A percentile compares a stretch with the other conserved stretches of the same genome.
These are phyloP conservation scores for Sistotremastrum niveocremeum DNA, from an alignment of 768 basidiomycete species.

Conservation along the genomic window DNA sequence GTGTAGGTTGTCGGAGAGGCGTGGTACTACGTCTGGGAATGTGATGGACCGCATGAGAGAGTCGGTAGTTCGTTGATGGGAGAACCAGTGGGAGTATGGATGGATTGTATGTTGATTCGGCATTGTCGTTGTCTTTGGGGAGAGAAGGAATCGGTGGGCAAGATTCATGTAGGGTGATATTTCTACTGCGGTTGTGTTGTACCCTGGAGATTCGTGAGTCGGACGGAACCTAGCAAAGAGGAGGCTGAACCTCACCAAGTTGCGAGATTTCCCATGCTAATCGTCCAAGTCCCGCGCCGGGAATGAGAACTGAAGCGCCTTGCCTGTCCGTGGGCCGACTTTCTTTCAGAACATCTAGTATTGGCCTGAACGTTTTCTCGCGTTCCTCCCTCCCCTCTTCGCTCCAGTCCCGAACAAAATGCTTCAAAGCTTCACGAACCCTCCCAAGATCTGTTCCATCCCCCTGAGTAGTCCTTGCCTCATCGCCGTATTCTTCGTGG, in stretches of 20 bases:
- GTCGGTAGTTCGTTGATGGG: constrained; percentile 42
- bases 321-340: constrained; percentile 16
- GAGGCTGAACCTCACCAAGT: constrained; percentile 27
- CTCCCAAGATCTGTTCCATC: constrained; percentile 29
- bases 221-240: not conserved
- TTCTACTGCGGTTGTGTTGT: constrained; percentile 46
- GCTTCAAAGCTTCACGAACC: constrained; percentile 48
- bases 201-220: constrained; percentile 17
- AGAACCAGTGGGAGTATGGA: constrained; percentile 59
- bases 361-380: constrained; percentile 39
- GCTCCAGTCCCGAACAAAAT: constrained; percentile 63
- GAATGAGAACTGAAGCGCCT: constrained; percentile 37
- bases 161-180: constrained; percentile 55
- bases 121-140: constrained; percentile 26
- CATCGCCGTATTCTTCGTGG: constrained; percentile 12
- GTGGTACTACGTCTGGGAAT: constrained; percentile 52
- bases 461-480: not conserved
- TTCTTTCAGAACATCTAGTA: constrained; percentile 31
- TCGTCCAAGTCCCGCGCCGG: constrained; percentile 50
- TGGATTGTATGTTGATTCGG: constrained; percentile 37
- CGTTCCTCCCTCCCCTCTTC: constrained; percentile 41
- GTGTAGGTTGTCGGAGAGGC: constrained; percentile 26
- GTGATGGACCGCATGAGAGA: constrained; percentile 36
- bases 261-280: constrained; percentile 57
- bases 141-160: constrained; percentile 43